Conservation (phyloP, 768 basidiomycete species). For the Tylopilus subfusipes region DNA sequence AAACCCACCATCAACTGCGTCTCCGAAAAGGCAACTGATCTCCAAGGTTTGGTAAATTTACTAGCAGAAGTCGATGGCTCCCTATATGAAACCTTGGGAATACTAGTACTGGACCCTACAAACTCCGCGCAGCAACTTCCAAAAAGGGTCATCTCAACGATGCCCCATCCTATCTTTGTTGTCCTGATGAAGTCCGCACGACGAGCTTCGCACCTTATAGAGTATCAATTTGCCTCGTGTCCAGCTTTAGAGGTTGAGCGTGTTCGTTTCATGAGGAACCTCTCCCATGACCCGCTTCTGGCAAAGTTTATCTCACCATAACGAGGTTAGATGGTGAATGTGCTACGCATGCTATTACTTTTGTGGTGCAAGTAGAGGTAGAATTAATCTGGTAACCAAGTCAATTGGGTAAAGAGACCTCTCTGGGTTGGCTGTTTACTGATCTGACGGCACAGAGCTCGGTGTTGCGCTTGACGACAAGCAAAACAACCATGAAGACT, state of each 20-base stretch:
- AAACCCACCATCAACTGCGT: conserved; percentile 11
- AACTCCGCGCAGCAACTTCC: conserved; percentile 16
- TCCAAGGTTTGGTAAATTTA: conserved; percentile 7
- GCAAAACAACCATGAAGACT: background rate
- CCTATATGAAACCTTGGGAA: conserved; percentile 9
- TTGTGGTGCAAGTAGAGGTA: background rate
- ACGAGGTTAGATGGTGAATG: conserved; percentile 1
- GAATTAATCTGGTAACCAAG: background rate
- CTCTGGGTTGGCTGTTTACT: background rate
- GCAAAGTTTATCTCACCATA: conserved; percentile 6
- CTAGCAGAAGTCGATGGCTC: background rate
- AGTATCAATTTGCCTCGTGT: conserved; percentile 18
- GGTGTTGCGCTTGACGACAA: conserved; percentile 10
- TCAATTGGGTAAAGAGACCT: background rate
- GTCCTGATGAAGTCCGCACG: conserved; percentile 15
- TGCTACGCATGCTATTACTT: background rate
- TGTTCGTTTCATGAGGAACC: conserved; percentile 2
- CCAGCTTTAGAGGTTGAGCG: background rate
- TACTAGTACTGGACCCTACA: conserved; percentile 12
- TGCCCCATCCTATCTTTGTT: conserved; percentile 9
- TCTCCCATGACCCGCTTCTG: background rate
- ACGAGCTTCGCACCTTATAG: conserved; percentile 7
- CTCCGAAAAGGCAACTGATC: conserved; percentile 15
- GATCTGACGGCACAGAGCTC: conserved; percentile 6
- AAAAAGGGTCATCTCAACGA: background rate